phyloP scores from a whole-genome alignment of 129 eudicot species.

The Apium graveolens region DNA sequence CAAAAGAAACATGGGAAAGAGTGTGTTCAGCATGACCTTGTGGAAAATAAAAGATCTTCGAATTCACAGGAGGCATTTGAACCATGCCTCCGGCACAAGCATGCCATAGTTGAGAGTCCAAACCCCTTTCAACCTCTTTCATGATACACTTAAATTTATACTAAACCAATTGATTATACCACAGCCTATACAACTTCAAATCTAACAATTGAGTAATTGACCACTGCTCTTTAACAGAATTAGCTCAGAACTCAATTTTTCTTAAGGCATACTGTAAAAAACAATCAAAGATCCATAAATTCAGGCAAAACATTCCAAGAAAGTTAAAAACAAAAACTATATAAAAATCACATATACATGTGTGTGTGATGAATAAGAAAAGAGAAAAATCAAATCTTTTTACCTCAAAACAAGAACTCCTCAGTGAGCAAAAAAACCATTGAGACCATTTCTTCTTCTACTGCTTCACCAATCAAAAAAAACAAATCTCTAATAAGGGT shows the following conservation, averaged over 20 bases:
- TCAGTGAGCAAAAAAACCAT: not conserved
- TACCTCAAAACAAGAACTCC: conserved; percentile 6
- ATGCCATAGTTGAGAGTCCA: conserved; percentile 68
- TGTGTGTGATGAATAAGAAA: not conserved
- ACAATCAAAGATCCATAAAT: conserved; percentile 11
- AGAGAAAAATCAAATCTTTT: not conserved
- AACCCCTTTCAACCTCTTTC: conserved; percentile 41
- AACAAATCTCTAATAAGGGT: not conserved
- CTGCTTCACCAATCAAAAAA: not conserved
- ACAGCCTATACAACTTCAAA: not conserved
- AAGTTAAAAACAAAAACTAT: not conserved
- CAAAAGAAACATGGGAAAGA: conserved; percentile 46
- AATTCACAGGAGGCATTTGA: conserved; percentile 50
- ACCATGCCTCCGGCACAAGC: conserved; percentile 80
- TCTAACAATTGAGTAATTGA: conserved; percentile 1
- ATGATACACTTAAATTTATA: conserved; percentile 10
- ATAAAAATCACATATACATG: not conserved
- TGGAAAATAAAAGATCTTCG: conserved; percentile 64
- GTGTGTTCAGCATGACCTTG: conserved; percentile 86
- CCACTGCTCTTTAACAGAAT: not conserved
- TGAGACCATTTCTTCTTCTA: conserved; percentile 2
- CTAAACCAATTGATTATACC: not conserved
- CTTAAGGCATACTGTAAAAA: conserved; percentile 24
- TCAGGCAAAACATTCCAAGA: conserved; percentile 13
- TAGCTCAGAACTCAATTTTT: conserved; percentile 14